These are phyloP conservation scores for Trametes polyzona DNA, from an alignment of 1,284 basidiomycete genomes.

Conservation along the genomic window DNA sequence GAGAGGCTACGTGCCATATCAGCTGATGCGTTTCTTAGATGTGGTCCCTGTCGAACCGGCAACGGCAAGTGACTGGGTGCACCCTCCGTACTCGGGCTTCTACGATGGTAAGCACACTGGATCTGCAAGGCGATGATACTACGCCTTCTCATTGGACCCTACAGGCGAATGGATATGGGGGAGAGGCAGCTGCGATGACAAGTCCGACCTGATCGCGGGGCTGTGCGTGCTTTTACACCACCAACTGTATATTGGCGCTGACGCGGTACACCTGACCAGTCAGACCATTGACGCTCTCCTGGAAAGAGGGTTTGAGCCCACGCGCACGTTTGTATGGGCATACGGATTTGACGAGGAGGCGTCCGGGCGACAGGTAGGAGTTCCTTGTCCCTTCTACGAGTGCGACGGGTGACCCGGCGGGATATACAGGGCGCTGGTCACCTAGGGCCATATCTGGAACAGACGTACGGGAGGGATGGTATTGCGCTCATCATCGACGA, in stretches of 20 bases:
- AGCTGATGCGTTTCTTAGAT: constrained; percentile 38
- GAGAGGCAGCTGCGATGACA: constrained; percentile 65
- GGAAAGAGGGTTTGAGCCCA: constrained; percentile 51
- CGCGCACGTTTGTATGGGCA: constrained; percentile 60
- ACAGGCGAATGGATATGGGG: constrained; percentile 61
- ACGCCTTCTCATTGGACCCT: neutral
- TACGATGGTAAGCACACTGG: constrained; percentile 35
- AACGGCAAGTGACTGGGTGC: constrained; percentile 54
- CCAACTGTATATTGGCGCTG: neutral
- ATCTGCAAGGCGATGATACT: no score
- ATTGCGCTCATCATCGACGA: constrained; percentile 60
- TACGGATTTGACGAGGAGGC: constrained; percentile 76
- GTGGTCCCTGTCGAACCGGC: constrained; percentile 59
- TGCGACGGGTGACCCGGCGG: neutral
- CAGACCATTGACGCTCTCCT: constrained; percentile 56
- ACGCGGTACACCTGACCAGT: constrained; percentile 33
- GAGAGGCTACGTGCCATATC: neutral
- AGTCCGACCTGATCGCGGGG: constrained; percentile 57
- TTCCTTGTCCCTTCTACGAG: constrained; percentile 6
- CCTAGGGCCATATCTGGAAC: constrained; percentile 49
- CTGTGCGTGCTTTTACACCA: constrained; percentile 42
- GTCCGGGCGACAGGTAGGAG: constrained; percentile 47
- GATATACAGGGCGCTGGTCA: constrained; percentile 49
- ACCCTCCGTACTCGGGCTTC: constrained; percentile 40
- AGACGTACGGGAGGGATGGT: constrained; percentile 53